These are phyloP conservation scores for Bimuria novae-zelandiae DNA, from an alignment of 2,329 filamentous ascomycete genomes.

Conservation along the genomic window DNA sequence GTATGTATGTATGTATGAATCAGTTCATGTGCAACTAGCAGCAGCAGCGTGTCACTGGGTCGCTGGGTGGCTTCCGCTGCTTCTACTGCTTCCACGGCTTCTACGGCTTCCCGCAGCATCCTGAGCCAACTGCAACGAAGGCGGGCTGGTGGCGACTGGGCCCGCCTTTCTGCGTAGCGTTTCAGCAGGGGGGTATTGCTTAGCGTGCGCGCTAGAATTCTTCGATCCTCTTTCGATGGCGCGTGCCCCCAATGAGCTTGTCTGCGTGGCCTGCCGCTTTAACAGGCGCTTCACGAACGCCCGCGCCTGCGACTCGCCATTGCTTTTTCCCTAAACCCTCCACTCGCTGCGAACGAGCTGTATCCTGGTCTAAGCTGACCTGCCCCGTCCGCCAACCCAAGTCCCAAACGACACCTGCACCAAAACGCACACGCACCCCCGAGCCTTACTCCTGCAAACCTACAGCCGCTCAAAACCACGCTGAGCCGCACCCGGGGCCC, in stretches of 20 bases:
- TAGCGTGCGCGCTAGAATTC: slow-evolving; percentile 20
- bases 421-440: not conserved
- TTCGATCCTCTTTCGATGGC: slow-evolving; percentile 16
- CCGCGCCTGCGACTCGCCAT: slow-evolving; percentile 3
- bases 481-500: slow-evolving; percentile 39
- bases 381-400: slow-evolving; percentile 6
- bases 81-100: too few relatives aligned
- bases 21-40: too few relatives aligned
- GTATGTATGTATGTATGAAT: too few relatives aligned
- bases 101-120: too few relatives aligned
- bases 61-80: too few relatives aligned
- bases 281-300: slow-evolving; percentile 9
- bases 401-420: slow-evolving; percentile 6
- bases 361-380: slow-evolving; percentile 6
- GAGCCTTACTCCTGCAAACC: slow-evolving; percentile 12
- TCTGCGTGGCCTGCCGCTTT: slow-evolving; percentile 17
- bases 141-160: slow-evolving; percentile 8
- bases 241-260: slow-evolving; percentile 5
- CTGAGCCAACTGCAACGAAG: not conserved
- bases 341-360: too few relatives aligned
- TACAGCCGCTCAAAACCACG: slow-evolving; percentile 42
- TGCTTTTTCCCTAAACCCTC: slow-evolving; percentile 5
- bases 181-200: slow-evolving; percentile 9
- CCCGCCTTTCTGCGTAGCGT: slow-evolving; percentile 4
- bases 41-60: too few relatives aligned